These are phyloP conservation scores for Antarctomyces pellizariae DNA, from an alignment of 495 filamentous ascomycete species.

Conservation along the genomic window DNA sequence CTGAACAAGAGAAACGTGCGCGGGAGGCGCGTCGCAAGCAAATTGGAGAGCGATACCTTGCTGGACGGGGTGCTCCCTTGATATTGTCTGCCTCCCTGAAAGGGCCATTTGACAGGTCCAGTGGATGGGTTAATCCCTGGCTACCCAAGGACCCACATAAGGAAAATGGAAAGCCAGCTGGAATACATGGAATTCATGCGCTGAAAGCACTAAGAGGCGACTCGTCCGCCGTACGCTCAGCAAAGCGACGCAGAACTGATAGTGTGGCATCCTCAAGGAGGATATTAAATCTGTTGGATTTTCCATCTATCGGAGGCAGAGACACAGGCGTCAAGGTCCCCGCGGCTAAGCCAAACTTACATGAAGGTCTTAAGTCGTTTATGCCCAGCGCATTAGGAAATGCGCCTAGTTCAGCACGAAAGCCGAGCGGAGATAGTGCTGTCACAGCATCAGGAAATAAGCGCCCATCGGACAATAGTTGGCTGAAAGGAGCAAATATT, in stretches of 20 bases:
- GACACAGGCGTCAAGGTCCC: not conserved
- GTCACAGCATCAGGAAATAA: slow-evolving; percentile 4
- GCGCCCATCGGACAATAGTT: slow-evolving; percentile 4
- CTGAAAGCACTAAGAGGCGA: not conserved
- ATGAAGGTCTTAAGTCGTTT: not conserved
- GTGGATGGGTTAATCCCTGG: slow-evolving; percentile 12
- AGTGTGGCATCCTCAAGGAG: no score
- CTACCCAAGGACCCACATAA: not conserved
- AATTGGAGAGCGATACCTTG: slow-evolving; percentile 4
- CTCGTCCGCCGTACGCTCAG: not conserved
- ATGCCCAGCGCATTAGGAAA: not conserved
- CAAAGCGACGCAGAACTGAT: no score
- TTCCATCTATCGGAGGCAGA: slow-evolving; percentile 4
- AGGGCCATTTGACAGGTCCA: slow-evolving; percentile 7
- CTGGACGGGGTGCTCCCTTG: slow-evolving; percentile 7
- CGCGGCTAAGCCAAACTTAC: not conserved
- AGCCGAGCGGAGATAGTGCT: not conserved
- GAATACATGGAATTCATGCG: not conserved
- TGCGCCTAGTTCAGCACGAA: not conserved
- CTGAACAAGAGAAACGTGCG: slow-evolving; percentile 4
- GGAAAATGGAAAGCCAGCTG: not conserved
- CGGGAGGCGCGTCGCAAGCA: slow-evolving; percentile 11
- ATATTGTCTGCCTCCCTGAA: slow-evolving; percentile 10
- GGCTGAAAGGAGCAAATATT: slow-evolving; percentile 10
- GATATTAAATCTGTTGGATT: no score